phyloP scores from a whole-genome alignment of 108 stramenopile species.

The Nitzschia sp. region DNA sequence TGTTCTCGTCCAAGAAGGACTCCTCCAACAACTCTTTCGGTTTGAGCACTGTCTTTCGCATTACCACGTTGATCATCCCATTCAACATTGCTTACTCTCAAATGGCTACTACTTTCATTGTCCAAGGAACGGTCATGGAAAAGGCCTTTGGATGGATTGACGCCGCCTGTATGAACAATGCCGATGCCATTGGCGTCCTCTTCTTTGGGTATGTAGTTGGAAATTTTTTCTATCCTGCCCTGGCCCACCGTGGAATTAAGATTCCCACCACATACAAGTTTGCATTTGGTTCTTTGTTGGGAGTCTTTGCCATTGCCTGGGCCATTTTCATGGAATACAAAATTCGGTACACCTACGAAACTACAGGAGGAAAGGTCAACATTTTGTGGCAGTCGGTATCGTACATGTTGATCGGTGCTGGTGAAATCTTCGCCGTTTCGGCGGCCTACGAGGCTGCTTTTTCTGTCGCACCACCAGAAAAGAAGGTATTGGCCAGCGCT shows the following conservation, averaged over 20 bases:
- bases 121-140: slow-evolving; percentile 82
- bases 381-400: slow-evolving; percentile 76
- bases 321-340: slow-evolving; percentile 71
- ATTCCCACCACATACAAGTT: slow-evolving; percentile 84
- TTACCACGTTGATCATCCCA: slow-evolving; percentile 64
- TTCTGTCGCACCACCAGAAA: slow-evolving; percentile 65
- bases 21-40: slow-evolving; percentile 20
- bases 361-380: slow-evolving; percentile 56
- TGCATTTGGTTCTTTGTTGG: slow-evolving; percentile 72
- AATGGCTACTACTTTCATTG: slow-evolving; percentile 84
- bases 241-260: slow-evolving; percentile 63
- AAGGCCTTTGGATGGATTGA: slow-evolving; percentile 73
- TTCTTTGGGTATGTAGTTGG: slow-evolving; percentile 72
- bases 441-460: slow-evolving; percentile 87
- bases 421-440: slow-evolving; percentile 85
- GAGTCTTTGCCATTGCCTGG: slow-evolving; percentile 68
- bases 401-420: slow-evolving; percentile 78
- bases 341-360: slow-evolving; percentile 58
- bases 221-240: slow-evolving; percentile 61
- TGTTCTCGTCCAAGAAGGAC: slow-evolving; percentile 13
- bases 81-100: slow-evolving; percentile 87
- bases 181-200: slow-evolving; percentile 74
- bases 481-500: slow-evolving; percentile 76
- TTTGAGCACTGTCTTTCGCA: slow-evolving; percentile 50
- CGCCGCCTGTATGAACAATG: slow-evolving; percentile 84